Evolutionary conservation across 352 stramenopile species (phyloP), one percentile per base, ranked within the genome.

Genomic region (Pythium myriotylum): DNA sequence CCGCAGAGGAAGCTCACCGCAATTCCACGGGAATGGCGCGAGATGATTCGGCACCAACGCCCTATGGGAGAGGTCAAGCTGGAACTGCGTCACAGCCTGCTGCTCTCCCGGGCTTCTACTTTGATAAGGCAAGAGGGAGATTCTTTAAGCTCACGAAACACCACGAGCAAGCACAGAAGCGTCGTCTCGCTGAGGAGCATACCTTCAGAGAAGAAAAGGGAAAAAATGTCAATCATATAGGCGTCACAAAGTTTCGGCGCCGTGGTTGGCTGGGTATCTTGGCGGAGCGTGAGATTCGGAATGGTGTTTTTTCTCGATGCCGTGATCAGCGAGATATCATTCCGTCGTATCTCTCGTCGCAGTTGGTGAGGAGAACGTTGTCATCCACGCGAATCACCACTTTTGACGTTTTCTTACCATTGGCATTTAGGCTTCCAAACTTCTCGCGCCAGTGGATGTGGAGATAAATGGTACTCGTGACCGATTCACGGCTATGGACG

Each of bases 91-190:
- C 8, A 17, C 40, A 32, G 35, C 5, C 7, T 12, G 35, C 23
- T 13, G 33, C 29, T 35, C 62, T 91, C 7, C 62, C 73, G 26
- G 81, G 81, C 9, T 91, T 86, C 43, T 82, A 84, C 61, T 91
- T 77, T 52, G 81, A 91, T 47, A 69, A 84, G 37, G 48, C 24
- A 16, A 81, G 74, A 47, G 40, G 56, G 6, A 65, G 74, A n/a
- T 89, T 86, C 55, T 91, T 89, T 50, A 73, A 71, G 26, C 62
- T 77, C 32, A 71, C 70, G 27, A 61, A 54, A 17, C 71, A 70
- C 33, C 33, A 56, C 17, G 40, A 61, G 40, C 40, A 56, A 35
- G 17, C 68, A 43, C 53, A 75, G 17, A 32, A 76, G 62, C n/a
- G 59, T 20, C 54, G 74, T 56, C 65, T 59, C 10, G 24, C 39